Base-by-base conservation (phyloP, 1,139 yeast genomes). In the Kodamaea fungicola region DNA sequence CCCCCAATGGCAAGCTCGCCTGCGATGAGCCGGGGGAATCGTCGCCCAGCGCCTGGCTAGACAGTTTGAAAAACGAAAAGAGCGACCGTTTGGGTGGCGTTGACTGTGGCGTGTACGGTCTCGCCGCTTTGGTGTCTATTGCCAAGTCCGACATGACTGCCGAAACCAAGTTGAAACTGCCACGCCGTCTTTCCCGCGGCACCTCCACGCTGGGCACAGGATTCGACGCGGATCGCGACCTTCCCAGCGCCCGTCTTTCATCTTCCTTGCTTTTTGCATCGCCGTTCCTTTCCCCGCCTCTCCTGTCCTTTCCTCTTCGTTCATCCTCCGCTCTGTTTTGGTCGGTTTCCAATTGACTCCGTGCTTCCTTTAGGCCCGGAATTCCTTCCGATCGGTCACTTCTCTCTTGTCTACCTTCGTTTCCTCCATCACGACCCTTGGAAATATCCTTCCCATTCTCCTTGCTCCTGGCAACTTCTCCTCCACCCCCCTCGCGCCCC, bases 161-260 rank as follows among this genome's bases (percentile, higher is more conserved):
- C 31, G 22, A 49, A 3, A 40, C 40, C 28, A 43, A 38, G 21
- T 45, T 45, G 31, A 48, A 38, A 32, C 58, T 54, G 30, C 57
- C 42, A 33, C 55, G 42, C 31, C 59, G 42, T 34, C 39, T 44
- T 12, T 26, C 10, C 10, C 34, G 40, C 7, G 31, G 19, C 2
- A 30, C 25, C 4, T 28, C 27, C 10, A 32, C 12, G 6, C 35
- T 26, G 2, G 37, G 43, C 21, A 35, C 38, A 32, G 69, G 60
- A 4, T 60, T 51, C 3, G 68, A 61, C 3, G 55, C 42, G 3
- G 69, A 60, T 29, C 71, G 50, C n/a, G 61, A 42, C 16, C 70
- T 54, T 8, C 67, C 64, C 13, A 55, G 39, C 44, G 51, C 22
- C 22, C 23, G n/a, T 5, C 19, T 13, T 2, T n/a, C 24, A 19